These are phyloP conservation scores for Neurospora tetrasperma DNA, from an alignment of 495 filamentous ascomycete species.

Conservation along the genomic window DNA sequence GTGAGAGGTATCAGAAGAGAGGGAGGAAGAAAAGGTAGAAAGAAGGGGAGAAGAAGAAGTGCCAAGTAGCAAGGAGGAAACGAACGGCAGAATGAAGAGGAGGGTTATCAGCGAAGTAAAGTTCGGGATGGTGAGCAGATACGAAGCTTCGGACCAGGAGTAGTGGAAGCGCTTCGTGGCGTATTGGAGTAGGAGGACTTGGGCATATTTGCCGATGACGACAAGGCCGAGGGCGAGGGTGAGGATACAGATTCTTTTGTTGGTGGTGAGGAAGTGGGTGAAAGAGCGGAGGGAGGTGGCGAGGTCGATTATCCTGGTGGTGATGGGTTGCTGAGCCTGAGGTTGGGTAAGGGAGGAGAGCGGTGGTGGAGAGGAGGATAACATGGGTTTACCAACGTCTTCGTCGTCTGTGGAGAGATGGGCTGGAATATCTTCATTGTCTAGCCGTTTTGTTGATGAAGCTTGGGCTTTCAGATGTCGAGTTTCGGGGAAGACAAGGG, in stretches of 20 bases:
- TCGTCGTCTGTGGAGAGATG: not conserved
- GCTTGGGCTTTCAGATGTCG: conserved; percentile 14
- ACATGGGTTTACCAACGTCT: not conserved
- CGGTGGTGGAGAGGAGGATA: not conserved
- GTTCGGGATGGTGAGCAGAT: conserved; percentile 18
- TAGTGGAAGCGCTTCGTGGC: conserved; percentile 23
- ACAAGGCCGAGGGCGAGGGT: conserved; percentile 17
- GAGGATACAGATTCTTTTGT: conserved; percentile 14
- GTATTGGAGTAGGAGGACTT: conserved; percentile 25
- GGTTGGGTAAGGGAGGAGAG: not conserved
- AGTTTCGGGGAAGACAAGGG: conserved; percentile 20
- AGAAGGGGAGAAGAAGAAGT: conserved; percentile 5
- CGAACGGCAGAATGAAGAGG: conserved; percentile 15
- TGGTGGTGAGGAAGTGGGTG: conserved; percentile 2
- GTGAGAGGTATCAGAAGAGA: not conserved
- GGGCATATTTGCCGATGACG: conserved; percentile 17
- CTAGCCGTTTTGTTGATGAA: not conserved
- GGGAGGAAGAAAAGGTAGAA: conserved; percentile 15
- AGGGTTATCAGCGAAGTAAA: conserved; percentile 16
- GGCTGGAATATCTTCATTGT: not conserved
- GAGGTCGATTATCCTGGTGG: not conserved
- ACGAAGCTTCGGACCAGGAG: conserved; percentile 20
- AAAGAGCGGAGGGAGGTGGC: not conserved
- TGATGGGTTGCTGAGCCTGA: not conserved
- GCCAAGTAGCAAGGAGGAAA: not conserved